These are phyloP conservation scores for Agroathelia rolfsii DNA, from an alignment of 1,284 basidiomycete species.

Conservation along the genomic window DNA sequence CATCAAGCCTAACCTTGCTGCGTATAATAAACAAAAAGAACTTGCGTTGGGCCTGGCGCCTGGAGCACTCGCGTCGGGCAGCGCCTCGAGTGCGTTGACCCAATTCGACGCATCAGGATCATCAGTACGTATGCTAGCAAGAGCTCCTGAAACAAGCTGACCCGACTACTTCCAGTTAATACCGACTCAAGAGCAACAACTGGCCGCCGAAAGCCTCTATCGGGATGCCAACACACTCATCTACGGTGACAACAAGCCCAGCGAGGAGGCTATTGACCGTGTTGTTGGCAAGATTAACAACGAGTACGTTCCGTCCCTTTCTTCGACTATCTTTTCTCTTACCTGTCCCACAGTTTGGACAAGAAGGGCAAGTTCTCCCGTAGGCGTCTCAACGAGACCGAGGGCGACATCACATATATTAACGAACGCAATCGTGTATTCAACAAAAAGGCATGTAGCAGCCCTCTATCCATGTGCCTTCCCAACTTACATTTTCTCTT, in stretches of 20 bases:
- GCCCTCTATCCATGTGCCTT: background rate
- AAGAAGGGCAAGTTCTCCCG: slow-evolving; percentile 82
- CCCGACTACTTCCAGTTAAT: slow-evolving; percentile 28
- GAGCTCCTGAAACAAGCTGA: slow-evolving; percentile 1
- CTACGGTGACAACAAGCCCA: slow-evolving; percentile 91
- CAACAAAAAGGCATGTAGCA: slow-evolving; percentile 83
- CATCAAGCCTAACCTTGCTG: slow-evolving; percentile 78
- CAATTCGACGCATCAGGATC: no score
- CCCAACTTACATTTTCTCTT: slow-evolving; percentile 3
- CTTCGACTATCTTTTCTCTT: slow-evolving; percentile 1
- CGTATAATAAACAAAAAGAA: slow-evolving; percentile 84
- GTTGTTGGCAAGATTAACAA: slow-evolving; percentile 87
- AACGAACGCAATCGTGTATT: slow-evolving; percentile 98
- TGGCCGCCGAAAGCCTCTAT: slow-evolving; percentile 76
- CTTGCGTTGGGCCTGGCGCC: slow-evolving; percentile 65
- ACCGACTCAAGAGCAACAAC: slow-evolving; percentile 49
- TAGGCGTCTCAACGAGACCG: slow-evolving; percentile 82
- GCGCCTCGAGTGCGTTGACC: slow-evolving; percentile 24
- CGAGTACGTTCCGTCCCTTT: slow-evolving; percentile 59
- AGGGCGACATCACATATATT: slow-evolving; percentile 97
- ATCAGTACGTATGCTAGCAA: slow-evolving; percentile 26
- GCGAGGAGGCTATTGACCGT: slow-evolving; percentile 89
- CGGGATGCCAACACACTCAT: slow-evolving; percentile 83
- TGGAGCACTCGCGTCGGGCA: slow-evolving; percentile 42
- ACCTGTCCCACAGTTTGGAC: slow-evolving; percentile 50